Evolutionary conservation across 805 yeast species (phyloP).

Genomic region (Starmerella bacillaris): DNA sequence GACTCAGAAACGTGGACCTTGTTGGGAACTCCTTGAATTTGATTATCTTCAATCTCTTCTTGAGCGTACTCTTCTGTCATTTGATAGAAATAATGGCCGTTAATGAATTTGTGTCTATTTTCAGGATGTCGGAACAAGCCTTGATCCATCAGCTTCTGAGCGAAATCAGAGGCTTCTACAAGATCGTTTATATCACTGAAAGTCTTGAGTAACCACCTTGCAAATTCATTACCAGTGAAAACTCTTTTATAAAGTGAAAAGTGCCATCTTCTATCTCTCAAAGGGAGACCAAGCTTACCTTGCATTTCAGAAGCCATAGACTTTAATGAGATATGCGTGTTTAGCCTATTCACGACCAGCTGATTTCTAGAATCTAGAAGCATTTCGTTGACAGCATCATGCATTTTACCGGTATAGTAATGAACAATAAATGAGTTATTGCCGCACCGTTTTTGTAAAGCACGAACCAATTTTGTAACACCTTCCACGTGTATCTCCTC

Average conservation of each 20-base stretch:
- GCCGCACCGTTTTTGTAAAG: slow-evolving; percentile 11
- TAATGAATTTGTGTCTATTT: slow-evolving; percentile 62
- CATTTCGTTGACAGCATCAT: slow-evolving; percentile 41
- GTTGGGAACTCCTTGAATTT: not conserved
- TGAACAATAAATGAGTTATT: slow-evolving; percentile 19
- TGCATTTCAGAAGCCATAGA: slow-evolving; percentile 51
- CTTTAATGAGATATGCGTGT: slow-evolving; percentile 27
- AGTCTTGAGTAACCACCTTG: slow-evolving; percentile 64
- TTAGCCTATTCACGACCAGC: slow-evolving; percentile 14
- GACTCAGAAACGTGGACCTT: slow-evolving; percentile 12
- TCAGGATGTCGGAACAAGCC: slow-evolving; percentile 70
- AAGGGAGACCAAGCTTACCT: slow-evolving; percentile 38
- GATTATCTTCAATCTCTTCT: not conserved
- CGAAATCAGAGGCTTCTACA: slow-evolving; percentile 70
- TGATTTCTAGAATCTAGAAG: slow-evolving; percentile 24
- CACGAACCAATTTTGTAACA: slow-evolving; percentile 22
- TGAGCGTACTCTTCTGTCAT: slow-evolving; percentile 37
- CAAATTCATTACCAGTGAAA: slow-evolving; percentile 72
- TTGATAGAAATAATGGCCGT: slow-evolving; percentile 84
- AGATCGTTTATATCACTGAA: slow-evolving; percentile 63
- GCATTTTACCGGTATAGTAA: slow-evolving; percentile 75
- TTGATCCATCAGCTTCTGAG: slow-evolving; percentile 54
- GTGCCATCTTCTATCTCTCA: slow-evolving; percentile 82
- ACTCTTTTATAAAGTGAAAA: slow-evolving; percentile 59
- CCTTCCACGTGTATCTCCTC: slow-evolving; percentile 95